A percentile compares a stretch with the other conserved stretches of the same genome.
Evolutionary conservation across 1,284 basidiomycete species (phyloP).

Genomic region (Apiotrichum sp.): DNA sequence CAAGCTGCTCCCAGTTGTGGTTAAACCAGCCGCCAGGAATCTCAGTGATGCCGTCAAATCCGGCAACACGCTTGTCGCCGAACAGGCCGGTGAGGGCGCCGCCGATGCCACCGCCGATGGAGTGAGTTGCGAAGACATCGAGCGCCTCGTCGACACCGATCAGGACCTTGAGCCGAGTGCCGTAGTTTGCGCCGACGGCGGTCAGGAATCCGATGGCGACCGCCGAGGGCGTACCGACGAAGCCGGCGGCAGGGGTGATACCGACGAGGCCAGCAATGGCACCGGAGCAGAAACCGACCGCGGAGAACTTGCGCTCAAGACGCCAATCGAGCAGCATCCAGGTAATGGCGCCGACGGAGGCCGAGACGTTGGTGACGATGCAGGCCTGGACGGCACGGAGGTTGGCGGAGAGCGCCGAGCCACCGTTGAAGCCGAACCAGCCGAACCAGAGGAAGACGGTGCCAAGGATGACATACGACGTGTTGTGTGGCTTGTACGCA

Average conservation of each 20-base stretch:
- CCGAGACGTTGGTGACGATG: conserved; percentile 87
- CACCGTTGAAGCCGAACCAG: conserved; percentile 95
- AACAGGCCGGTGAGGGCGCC: conserved; percentile 65
- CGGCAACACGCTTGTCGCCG: conserved; percentile 76
- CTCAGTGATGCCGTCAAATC: conserved; percentile 66
- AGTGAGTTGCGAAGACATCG: conserved; percentile 80
- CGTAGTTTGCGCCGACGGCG: conserved; percentile 83
- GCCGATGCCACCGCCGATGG: conserved; percentile 79
- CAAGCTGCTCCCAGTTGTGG: conserved; percentile 64
- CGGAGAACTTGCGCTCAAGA: conserved; percentile 86
- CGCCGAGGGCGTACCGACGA: conserved; percentile 72
- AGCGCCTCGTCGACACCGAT: conserved; percentile 62
- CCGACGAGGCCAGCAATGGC: conserved; percentile 76
- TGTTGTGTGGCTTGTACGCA: conserved; percentile 76
- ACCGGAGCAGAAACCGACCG: conserved; percentile 93
- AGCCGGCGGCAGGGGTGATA: conserved; percentile 88
- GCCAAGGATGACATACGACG: conserved; percentile 81
- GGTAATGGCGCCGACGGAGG: conserved; percentile 76
- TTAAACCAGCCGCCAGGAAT: conserved; percentile 90
- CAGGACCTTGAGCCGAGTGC: conserved; percentile 75
- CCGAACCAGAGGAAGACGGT: conserved; percentile 96
- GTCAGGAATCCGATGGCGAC: conserved; percentile 80
- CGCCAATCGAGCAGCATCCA: conserved; percentile 96
- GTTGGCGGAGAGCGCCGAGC: conserved; percentile 62
- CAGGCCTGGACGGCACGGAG: conserved; percentile 81